phyloP scores from a whole-genome alignment of 1,139 yeast genomes.

The Saccharomyces hybrid region DNA sequence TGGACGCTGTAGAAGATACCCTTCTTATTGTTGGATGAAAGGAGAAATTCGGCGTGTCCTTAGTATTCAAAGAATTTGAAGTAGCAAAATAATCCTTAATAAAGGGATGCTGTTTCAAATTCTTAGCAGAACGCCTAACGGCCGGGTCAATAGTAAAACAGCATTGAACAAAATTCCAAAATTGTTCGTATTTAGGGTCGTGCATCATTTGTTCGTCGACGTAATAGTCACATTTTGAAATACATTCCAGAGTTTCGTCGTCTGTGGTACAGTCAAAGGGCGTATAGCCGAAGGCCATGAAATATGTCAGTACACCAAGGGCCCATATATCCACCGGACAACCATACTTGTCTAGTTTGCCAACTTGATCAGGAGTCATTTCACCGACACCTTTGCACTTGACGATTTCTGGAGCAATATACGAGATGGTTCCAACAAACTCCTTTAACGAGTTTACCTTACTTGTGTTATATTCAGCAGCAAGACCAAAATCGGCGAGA shows the following conservation, averaged over 20 bases:
- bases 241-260: slow-evolving; percentile 61
- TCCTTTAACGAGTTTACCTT: slow-evolving; percentile 33
- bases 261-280: slow-evolving; percentile 76
- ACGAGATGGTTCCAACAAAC: slow-evolving; percentile 62
- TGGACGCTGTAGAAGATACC: not conserved
- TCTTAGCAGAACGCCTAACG: slow-evolving; percentile 42
- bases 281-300: slow-evolving; percentile 66
- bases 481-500: slow-evolving; percentile 67
- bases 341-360: slow-evolving; percentile 36
- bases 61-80: slow-evolving; percentile 3
- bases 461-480: slow-evolving; percentile 11
- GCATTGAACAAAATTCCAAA: slow-evolving; percentile 49
- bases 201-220: slow-evolving; percentile 36
- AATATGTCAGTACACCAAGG: slow-evolving; percentile 63
- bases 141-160: slow-evolving; percentile 47
- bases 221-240: slow-evolving; percentile 46
- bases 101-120: slow-evolving; percentile 43
- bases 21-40: not conserved
- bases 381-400: slow-evolving; percentile 37
- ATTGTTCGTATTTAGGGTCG: slow-evolving; percentile 36
- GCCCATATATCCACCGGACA: slow-evolving; percentile 71
- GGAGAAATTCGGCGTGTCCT: not conserved
- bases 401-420: slow-evolving; percentile 67
- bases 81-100: slow-evolving; percentile 20
- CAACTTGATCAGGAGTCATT: slow-evolving; percentile 13